Evolutionary conservation across 441 rosid species (phyloP), one percentile per base, ranked within the genome.

Genomic region (Syzygium syzygioides): DNA sequence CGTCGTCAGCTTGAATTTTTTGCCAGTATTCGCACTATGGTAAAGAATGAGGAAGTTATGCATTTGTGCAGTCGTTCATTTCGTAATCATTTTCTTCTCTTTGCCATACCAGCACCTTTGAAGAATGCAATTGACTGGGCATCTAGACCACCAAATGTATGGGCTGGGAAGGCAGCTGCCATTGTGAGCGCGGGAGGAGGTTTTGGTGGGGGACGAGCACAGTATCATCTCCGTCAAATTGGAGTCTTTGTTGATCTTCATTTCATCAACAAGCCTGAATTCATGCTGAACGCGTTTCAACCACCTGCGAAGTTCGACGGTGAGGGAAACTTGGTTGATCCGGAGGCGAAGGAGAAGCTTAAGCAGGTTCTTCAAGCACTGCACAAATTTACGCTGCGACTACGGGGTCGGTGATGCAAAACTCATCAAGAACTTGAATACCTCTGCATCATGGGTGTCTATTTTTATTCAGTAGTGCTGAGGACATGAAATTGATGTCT

Each of bases 101-200:
- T 26, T 15, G 5, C 4, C 20, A 41, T 53, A 85, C 37, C 88
- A 96, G 97, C 92, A 56, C 95, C 96, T 17, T 88, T 97, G 88
- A 97, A 97, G 94, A 97, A 97, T 87, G 98, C 98, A 0, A 88
- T 95, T 14, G 98, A 96, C 88, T 97, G 98, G 98, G 99, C 95
- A 32, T 96, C 98, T 20, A 92, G 97, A 89, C 28, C 96, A 4
- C 97, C 98, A 9, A 97, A 97, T 71, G 94, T 94, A 26, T 95
- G 96, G 95, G 98, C 95, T 37, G 97, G 93, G 55, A 96, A 95
- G 92, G 93, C 95, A 9, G 98, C 98, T 34, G 98, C 98, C 20
- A 87, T 96, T 9, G 90, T 97, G 84, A 96, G 97, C 54, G 91
- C 95, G 2, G 95, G 94, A 9, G 97, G 96, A 88, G 20, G 92